Conservation (phyloP, 306 rosid species). For the Casuarina cunninghamiana region DNA sequence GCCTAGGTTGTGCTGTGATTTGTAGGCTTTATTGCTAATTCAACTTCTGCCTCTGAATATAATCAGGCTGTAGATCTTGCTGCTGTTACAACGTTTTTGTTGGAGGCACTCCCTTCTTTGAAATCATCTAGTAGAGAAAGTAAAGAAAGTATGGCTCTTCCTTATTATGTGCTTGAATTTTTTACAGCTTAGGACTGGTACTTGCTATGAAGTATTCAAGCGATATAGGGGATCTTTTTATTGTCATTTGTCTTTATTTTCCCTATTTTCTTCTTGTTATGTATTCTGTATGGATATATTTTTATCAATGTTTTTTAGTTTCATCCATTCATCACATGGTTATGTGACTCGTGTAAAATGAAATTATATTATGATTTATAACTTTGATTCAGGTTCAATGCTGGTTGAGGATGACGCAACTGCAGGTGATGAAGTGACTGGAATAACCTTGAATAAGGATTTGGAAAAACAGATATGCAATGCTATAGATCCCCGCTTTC, state of each 20-base stretch:
- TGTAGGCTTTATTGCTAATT: conserved; percentile 15
- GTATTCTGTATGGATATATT: background rate
- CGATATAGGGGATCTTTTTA: conserved; percentile 1
- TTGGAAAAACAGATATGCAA: conserved; percentile 76
- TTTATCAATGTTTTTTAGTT: background rate
- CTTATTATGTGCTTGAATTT: conserved; percentile 13
- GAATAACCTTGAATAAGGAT: conserved; percentile 55
- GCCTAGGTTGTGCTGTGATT: background rate
- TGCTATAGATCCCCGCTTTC: conserved; percentile 80
- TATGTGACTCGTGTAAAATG: background rate
- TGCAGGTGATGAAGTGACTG: conserved; percentile 58
- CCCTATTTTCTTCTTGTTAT: background rate
- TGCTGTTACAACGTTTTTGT: conserved; percentile 68
- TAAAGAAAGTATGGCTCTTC: conserved; percentile 54
- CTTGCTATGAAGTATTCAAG: conserved; percentile 1
- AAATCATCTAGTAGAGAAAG: conserved; percentile 44
- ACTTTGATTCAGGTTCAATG: conserved; percentile 51
- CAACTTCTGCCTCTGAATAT: conserved; percentile 20
- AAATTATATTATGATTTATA: conserved; percentile 20
- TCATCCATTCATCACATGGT: background rate
- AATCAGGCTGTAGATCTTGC: conserved; percentile 86
- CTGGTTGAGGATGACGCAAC: conserved; percentile 64
- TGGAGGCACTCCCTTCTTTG: conserved; percentile 76
- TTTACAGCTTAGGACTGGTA: background rate
- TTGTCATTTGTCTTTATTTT: background rate